Evolutionary conservation across 2,329 filamentous ascomycete species (phyloP).

Genomic region (Davidsoniella neocaledoniae): DNA sequence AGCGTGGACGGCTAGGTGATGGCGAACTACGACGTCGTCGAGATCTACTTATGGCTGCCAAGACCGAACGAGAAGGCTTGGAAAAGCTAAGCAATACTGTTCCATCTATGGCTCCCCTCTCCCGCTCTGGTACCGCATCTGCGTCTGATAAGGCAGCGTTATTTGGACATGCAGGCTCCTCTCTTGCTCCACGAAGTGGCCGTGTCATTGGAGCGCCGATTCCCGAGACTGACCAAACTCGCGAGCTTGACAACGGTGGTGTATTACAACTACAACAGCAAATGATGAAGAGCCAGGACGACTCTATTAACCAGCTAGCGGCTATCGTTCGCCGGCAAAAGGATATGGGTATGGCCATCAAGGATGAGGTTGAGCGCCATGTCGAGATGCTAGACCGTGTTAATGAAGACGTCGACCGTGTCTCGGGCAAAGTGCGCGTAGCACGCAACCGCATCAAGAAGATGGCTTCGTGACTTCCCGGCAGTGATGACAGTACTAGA

Average conservation of each 20-base stretch:
- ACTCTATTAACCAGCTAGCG: constrained; percentile 50
- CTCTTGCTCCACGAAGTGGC: constrained; percentile 21
- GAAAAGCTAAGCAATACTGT: constrained; percentile 52
- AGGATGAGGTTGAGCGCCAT: constrained; percentile 56
- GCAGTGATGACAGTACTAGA: constrained; percentile 7
- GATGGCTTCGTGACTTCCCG: constrained; percentile 28
- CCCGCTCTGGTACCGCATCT: constrained; percentile 24
- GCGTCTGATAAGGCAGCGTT: constrained; percentile 33
- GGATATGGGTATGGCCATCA: constrained; percentile 62
- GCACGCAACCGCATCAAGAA: constrained; percentile 57
- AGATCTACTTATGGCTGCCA: constrained; percentile 52
- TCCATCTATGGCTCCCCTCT: constrained; percentile 22
- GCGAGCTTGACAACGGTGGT: constrained; percentile 60
- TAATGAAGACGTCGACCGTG: constrained; percentile 47
- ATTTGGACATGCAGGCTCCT: constrained; percentile 22
- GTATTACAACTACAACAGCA: constrained; percentile 58
- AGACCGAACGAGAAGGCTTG: constrained; percentile 59
- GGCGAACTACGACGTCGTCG: constrained; percentile 57
- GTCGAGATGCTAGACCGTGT: constrained; percentile 51
- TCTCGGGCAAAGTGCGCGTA: constrained; percentile 52
- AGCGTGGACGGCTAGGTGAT: constrained; percentile 43
- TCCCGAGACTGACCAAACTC: constrained; percentile 58
- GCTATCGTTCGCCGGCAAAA: constrained; percentile 56
- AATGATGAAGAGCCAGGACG: constrained; percentile 59
- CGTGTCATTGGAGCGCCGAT: constrained; percentile 57